These are phyloP conservation scores for Scheffersomyces coipomensis DNA, from an alignment of 805 yeast species.

Conservation along the genomic window DNA sequence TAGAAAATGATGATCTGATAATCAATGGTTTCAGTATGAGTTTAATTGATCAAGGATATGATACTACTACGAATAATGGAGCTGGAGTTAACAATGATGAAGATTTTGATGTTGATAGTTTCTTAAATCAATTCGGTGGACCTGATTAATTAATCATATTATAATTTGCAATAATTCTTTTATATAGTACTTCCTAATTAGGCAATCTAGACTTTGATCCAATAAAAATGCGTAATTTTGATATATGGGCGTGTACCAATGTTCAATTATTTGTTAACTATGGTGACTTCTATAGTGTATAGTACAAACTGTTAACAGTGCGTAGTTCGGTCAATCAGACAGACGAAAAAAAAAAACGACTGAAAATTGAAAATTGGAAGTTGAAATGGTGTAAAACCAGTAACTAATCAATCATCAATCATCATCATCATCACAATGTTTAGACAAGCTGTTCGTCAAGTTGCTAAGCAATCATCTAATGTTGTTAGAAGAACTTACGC, in stretches of 20 bases:
- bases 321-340: not conserved
- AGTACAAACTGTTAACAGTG: too few species aligned
- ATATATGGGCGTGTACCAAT: too few species aligned
- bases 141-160: conserved; percentile 16
- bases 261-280: too few species aligned
- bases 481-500: conserved; percentile 84
- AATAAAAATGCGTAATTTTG: conserved; percentile 29
- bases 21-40: conserved; percentile 43
- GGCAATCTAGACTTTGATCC: conserved; percentile 31
- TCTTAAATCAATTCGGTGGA: conserved; percentile 42
- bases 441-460: conserved; percentile 62
- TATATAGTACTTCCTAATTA: conserved; percentile 15
- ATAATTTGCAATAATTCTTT: not conserved
- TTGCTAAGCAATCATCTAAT: conserved; percentile 54
- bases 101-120: conserved; percentile 45
- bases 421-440: conserved; percentile 41
- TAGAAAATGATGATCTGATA: conserved; percentile 40
- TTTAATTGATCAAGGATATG: conserved; percentile 32
- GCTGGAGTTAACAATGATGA: conserved; percentile 27
- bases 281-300: too few species aligned
- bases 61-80: conserved; percentile 12
- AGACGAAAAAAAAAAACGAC: not conserved
- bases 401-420: not conserved
- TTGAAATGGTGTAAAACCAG: not conserved
- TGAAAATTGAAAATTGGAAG: not conserved